phyloP scores from a whole-genome alignment of 1,284 basidiomycete species.

The Marasmius tenuissimus region DNA sequence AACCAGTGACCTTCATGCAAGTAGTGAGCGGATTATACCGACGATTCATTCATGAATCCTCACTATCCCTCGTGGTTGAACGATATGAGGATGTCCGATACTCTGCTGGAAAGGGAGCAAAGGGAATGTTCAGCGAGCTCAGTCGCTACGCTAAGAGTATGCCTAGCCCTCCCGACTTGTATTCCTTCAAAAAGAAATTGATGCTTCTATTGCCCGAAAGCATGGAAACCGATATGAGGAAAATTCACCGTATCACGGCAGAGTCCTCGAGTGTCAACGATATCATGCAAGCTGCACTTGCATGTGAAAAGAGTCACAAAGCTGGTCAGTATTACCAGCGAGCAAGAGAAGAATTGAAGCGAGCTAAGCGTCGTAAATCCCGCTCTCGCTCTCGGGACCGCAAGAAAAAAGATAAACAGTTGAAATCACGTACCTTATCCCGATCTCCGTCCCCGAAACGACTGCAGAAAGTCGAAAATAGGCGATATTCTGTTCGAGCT shows the following conservation, averaged over 20 bases:
- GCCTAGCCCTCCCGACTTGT: slow-evolving; percentile 1
- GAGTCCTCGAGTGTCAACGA: neutral
- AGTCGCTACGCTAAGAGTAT: neutral
- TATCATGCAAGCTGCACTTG: neutral
- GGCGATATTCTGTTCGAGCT: neutral
- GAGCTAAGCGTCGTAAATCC: neutral
- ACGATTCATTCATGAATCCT: slow-evolving; percentile 3
- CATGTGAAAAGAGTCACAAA: neutral
- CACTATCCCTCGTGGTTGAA: neutral
- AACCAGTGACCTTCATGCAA: slow-evolving; percentile 3
- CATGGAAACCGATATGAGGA: neutral
- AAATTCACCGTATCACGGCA: neutral
- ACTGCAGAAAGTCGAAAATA: neutral
- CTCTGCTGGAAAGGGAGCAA: neutral
- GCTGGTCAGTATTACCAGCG: neutral
- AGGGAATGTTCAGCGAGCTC: neutral
- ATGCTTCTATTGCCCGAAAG: neutral
- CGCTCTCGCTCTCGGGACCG: neutral
- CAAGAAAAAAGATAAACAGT: neutral
- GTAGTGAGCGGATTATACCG: slow-evolving; percentile 1
- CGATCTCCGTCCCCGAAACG: neutral
- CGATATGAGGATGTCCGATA: neutral
- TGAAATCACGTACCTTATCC: neutral
- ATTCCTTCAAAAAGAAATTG: slow-evolving; percentile 5
- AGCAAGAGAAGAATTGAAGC: neutral